These are phyloP conservation scores for Cladosporium oxysporum DNA, from an alignment of 2,329 filamentous ascomycete genomes.

Conservation along the genomic window DNA sequence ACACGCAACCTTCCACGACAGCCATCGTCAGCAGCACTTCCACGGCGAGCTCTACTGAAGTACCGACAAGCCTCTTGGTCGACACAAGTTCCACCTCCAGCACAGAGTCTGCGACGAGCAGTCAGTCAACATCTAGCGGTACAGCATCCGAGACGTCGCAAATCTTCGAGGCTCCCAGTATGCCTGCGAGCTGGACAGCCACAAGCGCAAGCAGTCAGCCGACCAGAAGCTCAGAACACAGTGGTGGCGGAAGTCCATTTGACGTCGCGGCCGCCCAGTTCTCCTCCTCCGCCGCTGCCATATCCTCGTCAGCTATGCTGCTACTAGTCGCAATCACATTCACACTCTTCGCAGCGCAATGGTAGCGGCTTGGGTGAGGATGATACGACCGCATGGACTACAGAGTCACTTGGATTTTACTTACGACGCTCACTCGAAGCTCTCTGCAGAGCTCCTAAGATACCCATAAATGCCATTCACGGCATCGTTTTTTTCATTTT, in stretches of 20 bases:
- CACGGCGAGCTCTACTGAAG: constrained; percentile 26
- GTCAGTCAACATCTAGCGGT: background rate
- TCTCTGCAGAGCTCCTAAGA: constrained; percentile 11
- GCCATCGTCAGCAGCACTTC: constrained; percentile 19
- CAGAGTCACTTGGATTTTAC: constrained; percentile 1
- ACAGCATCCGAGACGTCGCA: background rate
- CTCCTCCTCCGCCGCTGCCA: constrained; percentile 19
- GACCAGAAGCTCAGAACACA: constrained; percentile 35
- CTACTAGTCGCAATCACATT: constrained; percentile 17
- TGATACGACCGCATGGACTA: background rate
- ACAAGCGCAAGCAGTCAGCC: constrained; percentile 31
- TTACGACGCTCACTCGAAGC: constrained; percentile 11
- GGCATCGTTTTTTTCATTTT: constrained; percentile 9
- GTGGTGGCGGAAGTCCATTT: constrained; percentile 50
- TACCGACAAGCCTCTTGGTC: constrained; percentile 22
- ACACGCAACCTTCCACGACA: constrained; percentile 7
- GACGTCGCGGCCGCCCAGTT: constrained; percentile 33
- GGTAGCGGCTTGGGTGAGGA: background rate
- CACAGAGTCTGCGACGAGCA: background rate
- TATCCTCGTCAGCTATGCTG: constrained; percentile 18
- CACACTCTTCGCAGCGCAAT: background rate
- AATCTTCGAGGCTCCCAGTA: constrained; percentile 15
- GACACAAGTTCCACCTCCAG: constrained; percentile 23
- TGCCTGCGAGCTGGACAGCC: constrained; percentile 23
- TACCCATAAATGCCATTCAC: constrained; percentile 16